Percentiles rank a stretch among this genome's conserved stretches.
These are phyloP conservation scores for Malania oleifera DNA, from an alignment of 164 flowering plant genomes.

Conservation along the genomic window DNA sequence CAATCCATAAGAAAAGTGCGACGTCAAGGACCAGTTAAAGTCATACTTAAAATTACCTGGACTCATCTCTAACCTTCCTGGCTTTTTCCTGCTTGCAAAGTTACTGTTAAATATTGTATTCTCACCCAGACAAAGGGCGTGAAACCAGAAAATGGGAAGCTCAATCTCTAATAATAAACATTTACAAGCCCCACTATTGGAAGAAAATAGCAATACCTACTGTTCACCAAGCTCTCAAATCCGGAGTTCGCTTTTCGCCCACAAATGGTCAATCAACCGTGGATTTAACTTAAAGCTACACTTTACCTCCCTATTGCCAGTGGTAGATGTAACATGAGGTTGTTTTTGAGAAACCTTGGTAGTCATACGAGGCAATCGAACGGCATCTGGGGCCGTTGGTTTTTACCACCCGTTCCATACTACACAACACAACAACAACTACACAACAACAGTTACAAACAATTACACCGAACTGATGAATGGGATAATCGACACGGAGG, in stretches of 20 bases:
- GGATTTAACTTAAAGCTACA: conserved; percentile 24
- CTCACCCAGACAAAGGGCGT: not conserved
- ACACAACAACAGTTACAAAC: too few species aligned
- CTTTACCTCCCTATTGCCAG: conserved; percentile 28
- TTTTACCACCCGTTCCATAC: too few species aligned
- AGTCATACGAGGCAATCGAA: conserved; percentile 15
- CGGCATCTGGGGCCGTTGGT: not conserved
- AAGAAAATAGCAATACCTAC: conserved; percentile 43
- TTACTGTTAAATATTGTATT: too few species aligned
- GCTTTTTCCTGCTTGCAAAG: not conserved
- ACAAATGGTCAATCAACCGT: conserved; percentile 16
- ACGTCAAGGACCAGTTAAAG: not conserved
- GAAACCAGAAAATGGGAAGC: conserved; percentile 18
- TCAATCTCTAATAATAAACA: not conserved
- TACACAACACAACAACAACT: too few species aligned
- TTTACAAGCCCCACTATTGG: conserved; percentile 19
- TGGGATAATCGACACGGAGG: not conserved
- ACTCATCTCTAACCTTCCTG: conserved; percentile 13
- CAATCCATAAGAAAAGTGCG: too few species aligned
- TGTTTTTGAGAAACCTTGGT: conserved; percentile 17
- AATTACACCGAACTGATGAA: conserved; percentile 1
- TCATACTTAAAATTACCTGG: conserved; percentile 5
- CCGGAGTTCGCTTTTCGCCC: conserved; percentile 25
- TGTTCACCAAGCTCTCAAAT: conserved; percentile 25
- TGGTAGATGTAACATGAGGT: conserved; percentile 14